Conservation (phyloP, 257 asterid species). For the Nicotiana paniculata region DNA sequence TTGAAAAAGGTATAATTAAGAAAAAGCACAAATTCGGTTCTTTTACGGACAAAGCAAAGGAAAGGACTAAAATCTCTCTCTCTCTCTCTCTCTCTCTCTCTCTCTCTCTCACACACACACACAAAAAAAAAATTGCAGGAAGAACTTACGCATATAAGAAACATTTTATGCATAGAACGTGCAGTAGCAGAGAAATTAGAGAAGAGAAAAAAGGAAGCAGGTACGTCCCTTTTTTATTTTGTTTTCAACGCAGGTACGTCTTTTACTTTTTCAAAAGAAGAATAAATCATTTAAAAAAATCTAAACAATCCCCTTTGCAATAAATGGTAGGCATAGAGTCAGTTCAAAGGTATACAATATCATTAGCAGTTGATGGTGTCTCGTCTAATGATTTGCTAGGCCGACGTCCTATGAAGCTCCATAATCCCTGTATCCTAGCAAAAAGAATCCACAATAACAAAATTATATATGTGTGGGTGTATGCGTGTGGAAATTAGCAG, state of each 20-base stretch:
- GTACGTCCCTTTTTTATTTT: background rate
- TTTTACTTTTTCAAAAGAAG: background rate
- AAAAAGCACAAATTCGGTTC: background rate
- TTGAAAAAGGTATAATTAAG: background rate
- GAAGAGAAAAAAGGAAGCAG: background rate
- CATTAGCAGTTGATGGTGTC: slow-evolving; percentile 36
- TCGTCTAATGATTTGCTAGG: slow-evolving; percentile 42
- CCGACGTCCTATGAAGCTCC: slow-evolving; percentile 52
- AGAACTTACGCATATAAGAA: background rate
- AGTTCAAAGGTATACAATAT: slow-evolving; percentile 37
- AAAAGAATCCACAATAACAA: slow-evolving; percentile 6
- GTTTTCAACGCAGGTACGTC: background rate
- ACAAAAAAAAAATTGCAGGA: background rate
- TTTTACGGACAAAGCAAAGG: background rate
- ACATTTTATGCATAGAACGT: background rate
- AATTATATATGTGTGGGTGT: background rate
- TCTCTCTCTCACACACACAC: background rate
- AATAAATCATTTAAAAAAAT: background rate
- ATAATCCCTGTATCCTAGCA: slow-evolving; percentile 47
- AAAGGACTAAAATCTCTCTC: background rate
- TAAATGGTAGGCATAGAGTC: background rate
- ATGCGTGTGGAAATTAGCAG: background rate
- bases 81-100: background rate
- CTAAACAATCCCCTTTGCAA: background rate
- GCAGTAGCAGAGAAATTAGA: background rate